phyloP scores from a whole-genome alignment of 257 asterid species.

The Solanum megistacrolobum region DNA sequence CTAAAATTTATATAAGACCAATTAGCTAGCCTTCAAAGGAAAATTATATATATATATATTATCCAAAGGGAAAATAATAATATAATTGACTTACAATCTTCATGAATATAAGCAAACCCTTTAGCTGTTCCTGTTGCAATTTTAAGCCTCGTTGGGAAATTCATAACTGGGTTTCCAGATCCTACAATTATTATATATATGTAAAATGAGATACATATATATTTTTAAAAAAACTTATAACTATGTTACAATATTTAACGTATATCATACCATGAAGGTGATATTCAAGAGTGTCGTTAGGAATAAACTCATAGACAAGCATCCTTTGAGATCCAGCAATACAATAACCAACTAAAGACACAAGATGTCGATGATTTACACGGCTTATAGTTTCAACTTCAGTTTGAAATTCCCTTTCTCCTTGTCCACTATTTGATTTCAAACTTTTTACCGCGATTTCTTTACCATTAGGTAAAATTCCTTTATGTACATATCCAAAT shows the following conservation, averaged over 20 bases:
- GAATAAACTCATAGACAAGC: not conserved
- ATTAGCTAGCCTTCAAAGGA: not conserved
- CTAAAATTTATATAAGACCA: conserved; percentile 6
- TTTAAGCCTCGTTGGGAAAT: conserved; percentile 61
- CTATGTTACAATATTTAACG: not conserved
- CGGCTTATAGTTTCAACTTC: not conserved
- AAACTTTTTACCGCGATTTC: conserved; percentile 7
- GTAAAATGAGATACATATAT: not conserved
- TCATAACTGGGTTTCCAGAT: conserved; percentile 53
- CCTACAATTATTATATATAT: conserved; percentile 27
- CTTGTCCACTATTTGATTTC: conserved; percentile 9
- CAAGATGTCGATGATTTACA: not conserved
- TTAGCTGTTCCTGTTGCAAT: conserved; percentile 86
- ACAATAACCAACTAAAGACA: not conserved
- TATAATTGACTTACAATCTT: conserved; percentile 49
- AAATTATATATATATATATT: too few species aligned
- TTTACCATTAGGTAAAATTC: conserved; percentile 8
- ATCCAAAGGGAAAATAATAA: not conserved
- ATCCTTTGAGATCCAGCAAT: not conserved
- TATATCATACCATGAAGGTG: not conserved
- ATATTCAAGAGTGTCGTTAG: not conserved
- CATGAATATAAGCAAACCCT: conserved; percentile 83
- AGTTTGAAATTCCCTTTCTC: conserved; percentile 10
- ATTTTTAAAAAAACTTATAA: too few species aligned
- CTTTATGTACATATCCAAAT: conserved; percentile 15